Percentiles rank a stretch among this genome's conserved stretches.
Conservation (phyloP, 78 protist genomes). For the Dictyostelium purpureum region DNA sequence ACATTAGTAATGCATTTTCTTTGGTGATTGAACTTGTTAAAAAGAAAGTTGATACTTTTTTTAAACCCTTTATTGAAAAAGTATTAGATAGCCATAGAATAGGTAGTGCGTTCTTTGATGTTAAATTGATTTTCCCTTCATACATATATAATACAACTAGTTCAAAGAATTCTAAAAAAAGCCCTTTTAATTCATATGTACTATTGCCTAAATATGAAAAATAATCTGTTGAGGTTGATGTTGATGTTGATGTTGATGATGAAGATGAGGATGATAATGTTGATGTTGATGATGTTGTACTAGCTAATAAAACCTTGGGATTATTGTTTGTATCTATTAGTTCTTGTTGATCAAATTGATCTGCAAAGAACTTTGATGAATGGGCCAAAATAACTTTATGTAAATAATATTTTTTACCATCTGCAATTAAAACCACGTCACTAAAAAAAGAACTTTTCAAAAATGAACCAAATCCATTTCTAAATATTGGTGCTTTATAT, state of each 20-base stretch:
- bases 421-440: constrained; percentile 30
- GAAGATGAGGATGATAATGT: neutral
- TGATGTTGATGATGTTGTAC: neutral
- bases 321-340: too few relatives aligned
- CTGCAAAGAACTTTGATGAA: constrained; percentile 71
- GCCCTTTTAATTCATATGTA: constrained; percentile 50
- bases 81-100: constrained; percentile 27
- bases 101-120: constrained; percentile 47
- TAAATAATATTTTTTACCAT: constrained; percentile 32
- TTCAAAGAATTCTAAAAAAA: constrained; percentile 46
- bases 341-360: constrained; percentile 23
- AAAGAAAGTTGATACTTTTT: constrained; percentile 28
- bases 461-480: constrained; percentile 57
- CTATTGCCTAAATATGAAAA: constrained; percentile 3
- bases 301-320: too few relatives aligned
- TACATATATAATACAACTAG: constrained; percentile 52
- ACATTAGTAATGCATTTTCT: constrained; percentile 63
- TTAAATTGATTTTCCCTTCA: constrained; percentile 35
- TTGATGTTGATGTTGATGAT: neutral
- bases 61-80: constrained; percentile 41
- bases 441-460: constrained; percentile 38
- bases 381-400: constrained; percentile 73
- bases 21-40: constrained; percentile 45
- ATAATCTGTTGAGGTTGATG: neutral
- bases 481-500: constrained; percentile 35